Evolutionary conservation across 148 eudicot genomes (phyloP).

Genomic region (Diospyros lotus): DNA sequence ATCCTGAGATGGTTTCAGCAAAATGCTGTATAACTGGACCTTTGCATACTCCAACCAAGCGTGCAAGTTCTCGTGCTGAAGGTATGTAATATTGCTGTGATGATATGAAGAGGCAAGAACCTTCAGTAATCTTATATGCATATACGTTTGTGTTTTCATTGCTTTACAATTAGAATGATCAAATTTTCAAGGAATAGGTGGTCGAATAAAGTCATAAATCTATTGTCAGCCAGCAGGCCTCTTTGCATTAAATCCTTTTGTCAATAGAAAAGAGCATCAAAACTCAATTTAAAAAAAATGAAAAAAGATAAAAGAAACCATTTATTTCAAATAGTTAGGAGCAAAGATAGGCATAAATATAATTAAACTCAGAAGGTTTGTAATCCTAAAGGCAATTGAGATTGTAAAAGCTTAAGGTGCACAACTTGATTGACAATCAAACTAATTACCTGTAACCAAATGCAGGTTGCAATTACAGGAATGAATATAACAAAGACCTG

Average conservation of each 20-base stretch:
- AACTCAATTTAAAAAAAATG: too few relatives aligned
- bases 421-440: too few relatives aligned
- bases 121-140: not conserved
- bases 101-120: not conserved
- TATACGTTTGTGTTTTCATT: not conserved
- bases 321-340: too few relatives aligned
- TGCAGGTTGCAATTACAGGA: constrained; percentile 36
- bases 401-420: too few relatives aligned
- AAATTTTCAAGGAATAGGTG: not conserved
- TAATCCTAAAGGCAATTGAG: too few relatives aligned
- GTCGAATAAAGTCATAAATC: too few relatives aligned
- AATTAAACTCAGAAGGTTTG: not conserved
- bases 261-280: too few relatives aligned
- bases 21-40: constrained; percentile 63
- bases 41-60: constrained; percentile 48
- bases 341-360: too few relatives aligned
- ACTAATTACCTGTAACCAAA: constrained; percentile 39
- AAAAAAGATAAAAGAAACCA: too few relatives aligned
- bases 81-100: constrained; percentile 54
- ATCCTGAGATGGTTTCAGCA: constrained; percentile 60
- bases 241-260: too few relatives aligned
- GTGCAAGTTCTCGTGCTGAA: constrained; percentile 57
- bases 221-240: too few relatives aligned
- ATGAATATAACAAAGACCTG: constrained; percentile 45
- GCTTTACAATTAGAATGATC: not conserved